These are phyloP conservation scores for Diplodia seriata DNA, from an alignment of 2,329 filamentous ascomycete species.

Conservation along the genomic window DNA sequence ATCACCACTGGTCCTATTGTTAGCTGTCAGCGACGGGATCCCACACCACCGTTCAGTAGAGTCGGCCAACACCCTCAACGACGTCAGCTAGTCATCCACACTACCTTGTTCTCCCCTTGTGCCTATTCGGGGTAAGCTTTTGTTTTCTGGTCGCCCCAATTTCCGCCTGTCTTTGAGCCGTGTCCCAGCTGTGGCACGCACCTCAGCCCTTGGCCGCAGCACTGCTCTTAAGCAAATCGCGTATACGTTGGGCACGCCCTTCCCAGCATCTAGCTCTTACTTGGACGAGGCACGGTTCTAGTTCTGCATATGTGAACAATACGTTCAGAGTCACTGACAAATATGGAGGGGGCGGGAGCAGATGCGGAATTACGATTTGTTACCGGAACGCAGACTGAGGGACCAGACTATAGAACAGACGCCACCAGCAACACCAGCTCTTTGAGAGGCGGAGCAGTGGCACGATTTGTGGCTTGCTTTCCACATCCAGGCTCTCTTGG, in stretches of 20 bases:
- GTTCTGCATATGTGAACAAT: neutral
- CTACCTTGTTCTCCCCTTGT: conserved; percentile 7
- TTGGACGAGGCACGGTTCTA: neutral
- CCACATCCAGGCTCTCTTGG: conserved; percentile 20
- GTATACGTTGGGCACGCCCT: neutral
- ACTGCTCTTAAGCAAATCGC: neutral
- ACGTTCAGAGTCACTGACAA: neutral
- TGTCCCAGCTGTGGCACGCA: neutral
- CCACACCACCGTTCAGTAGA: neutral
- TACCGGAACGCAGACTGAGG: neutral
- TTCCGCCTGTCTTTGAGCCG: conserved; percentile 22
- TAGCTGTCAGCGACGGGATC: conserved; percentile 18
- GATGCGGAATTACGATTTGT: neutral
- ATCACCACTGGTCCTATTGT: conserved; percentile 13
- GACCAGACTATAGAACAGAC: neutral
- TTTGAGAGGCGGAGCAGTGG: conserved; percentile 20
- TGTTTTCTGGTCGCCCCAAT: conserved; percentile 9
- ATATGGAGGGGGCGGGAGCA: neutral
- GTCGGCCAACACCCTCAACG: conserved; percentile 1
- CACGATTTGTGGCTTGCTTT: conserved; percentile 22
- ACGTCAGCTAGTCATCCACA: neutral
- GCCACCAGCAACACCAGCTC: neutral
- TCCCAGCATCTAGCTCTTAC: neutral
- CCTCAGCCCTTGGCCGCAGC: neutral
- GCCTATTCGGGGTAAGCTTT: conserved; percentile 2